A percentile compares a stretch with the other conserved stretches of the same genome.
These are phyloP conservation scores for Wallacemonas sp. DNA, from an alignment of 208 protist species.

Conservation along the genomic window DNA sequence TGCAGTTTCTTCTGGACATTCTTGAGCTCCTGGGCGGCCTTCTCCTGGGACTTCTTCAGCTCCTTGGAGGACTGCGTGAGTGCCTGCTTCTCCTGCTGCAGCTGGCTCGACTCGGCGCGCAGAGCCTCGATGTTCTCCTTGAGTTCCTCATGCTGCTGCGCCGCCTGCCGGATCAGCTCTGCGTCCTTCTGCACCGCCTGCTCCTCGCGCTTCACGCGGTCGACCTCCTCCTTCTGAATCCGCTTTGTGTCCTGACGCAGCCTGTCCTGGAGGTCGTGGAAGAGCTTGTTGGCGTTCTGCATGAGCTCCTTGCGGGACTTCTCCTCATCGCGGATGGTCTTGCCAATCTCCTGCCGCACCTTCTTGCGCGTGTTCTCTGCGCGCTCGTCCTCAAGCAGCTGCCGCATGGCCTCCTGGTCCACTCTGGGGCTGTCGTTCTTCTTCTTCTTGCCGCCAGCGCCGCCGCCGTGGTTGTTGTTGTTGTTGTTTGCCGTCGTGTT, in stretches of 20 bases:
- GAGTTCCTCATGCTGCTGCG: slow-evolving; percentile 76
- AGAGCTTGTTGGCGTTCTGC: slow-evolving; percentile 60
- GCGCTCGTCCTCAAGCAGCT: slow-evolving; percentile 82
- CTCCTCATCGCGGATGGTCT: slow-evolving; percentile 82
- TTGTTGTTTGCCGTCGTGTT: no score
- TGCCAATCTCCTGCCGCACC: slow-evolving; percentile 80
- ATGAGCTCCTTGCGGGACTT: slow-evolving; percentile 82
- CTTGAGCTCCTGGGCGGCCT: slow-evolving; percentile 60
- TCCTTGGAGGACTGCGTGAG: slow-evolving; percentile 66
- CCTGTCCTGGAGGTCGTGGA: slow-evolving; percentile 75
- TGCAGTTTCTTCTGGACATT: slow-evolving; percentile 49
- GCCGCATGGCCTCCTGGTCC: slow-evolving; percentile 66
- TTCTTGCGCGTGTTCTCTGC: slow-evolving; percentile 71
- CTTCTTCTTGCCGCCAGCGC: slow-evolving; percentile 49
- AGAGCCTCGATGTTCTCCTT: slow-evolving; percentile 62
- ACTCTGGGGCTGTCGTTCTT: slow-evolving; percentile 48
- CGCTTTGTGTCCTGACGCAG: slow-evolving; percentile 74
- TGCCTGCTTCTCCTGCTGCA: slow-evolving; percentile 61
- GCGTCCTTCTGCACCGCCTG: slow-evolving; percentile 73
- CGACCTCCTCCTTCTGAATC: slow-evolving; percentile 67
- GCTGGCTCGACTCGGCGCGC: slow-evolving; percentile 58
- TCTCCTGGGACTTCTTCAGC: slow-evolving; percentile 55
- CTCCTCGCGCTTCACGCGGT: slow-evolving; percentile 81
- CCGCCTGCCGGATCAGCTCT: slow-evolving; percentile 76
- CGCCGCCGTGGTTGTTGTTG: slow-evolving; percentile 7